These are phyloP conservation scores for Pythium grandisporangium DNA, from an alignment of 352 stramenopile genomes.

Conservation along the genomic window DNA sequence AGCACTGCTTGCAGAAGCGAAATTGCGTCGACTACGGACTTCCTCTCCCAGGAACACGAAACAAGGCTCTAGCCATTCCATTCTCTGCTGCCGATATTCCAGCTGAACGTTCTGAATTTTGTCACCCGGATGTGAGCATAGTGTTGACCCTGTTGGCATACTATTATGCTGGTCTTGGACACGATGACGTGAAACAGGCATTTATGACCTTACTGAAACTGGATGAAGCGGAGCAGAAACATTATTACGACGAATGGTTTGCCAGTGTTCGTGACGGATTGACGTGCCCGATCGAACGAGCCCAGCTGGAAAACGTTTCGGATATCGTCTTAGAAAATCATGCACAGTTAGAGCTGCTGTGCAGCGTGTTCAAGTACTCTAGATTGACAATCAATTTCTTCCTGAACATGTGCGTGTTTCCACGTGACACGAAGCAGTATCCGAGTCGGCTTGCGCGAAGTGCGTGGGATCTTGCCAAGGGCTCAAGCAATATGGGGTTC, in stretches of 20 bases:
- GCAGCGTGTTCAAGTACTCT: slow-evolving; percentile 37
- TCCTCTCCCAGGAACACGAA: slow-evolving; percentile 17
- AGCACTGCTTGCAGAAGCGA: slow-evolving; percentile 81
- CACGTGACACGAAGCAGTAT: slow-evolving; percentile 73
- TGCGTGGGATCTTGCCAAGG: slow-evolving; percentile 76
- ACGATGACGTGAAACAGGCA: slow-evolving; percentile 32
- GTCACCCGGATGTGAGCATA: slow-evolving; percentile 81
- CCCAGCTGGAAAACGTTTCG: slow-evolving; percentile 35
- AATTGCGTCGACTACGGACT: slow-evolving; percentile 80
- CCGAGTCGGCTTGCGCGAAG: slow-evolving; percentile 56
- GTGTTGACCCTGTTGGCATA: slow-evolving; percentile 77
- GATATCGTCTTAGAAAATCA: slow-evolving; percentile 76
- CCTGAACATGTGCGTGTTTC: slow-evolving; percentile 77
- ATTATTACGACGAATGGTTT: slow-evolving; percentile 71
- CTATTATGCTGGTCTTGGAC: slow-evolving; percentile 65
- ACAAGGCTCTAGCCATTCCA: slow-evolving; percentile 76
- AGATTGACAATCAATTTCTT: slow-evolving; percentile 83
- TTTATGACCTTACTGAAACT: slow-evolving; percentile 55
- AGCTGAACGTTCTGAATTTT: slow-evolving; percentile 78
- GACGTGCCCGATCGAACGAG: slow-evolving; percentile 7
- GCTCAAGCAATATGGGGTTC: slow-evolving; percentile 61
- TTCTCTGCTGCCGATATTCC: slow-evolving; percentile 82
- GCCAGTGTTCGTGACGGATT: slow-evolving; percentile 13
- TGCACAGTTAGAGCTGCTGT: slow-evolving; percentile 47
- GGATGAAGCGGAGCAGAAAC: slow-evolving; percentile 44